phyloP scores from a whole-genome alignment of 1,139 yeast species.

The Candida sp. region DNA sequence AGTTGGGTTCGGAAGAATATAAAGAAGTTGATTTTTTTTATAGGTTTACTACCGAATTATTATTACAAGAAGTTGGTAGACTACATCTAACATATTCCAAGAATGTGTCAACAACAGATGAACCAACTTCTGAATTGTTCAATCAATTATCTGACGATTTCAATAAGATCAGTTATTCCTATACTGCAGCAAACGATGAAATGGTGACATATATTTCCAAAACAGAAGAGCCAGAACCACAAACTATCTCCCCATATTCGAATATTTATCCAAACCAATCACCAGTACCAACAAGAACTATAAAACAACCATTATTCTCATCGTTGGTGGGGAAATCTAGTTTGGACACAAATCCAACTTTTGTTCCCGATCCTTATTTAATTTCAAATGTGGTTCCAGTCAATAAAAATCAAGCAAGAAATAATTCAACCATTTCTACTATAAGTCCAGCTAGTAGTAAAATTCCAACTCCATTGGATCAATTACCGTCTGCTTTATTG shows the following conservation, averaged over 20 bases:
- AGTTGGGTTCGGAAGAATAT: slow-evolving; percentile 58
- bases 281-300: slow-evolving; percentile 21
- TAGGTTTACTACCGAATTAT: slow-evolving; percentile 64
- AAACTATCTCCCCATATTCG: slow-evolving; percentile 12
- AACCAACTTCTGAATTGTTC: slow-evolving; percentile 24
- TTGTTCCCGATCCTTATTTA: slow-evolving; percentile 56
- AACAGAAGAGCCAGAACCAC: slow-evolving; percentile 23
- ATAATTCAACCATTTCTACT: slow-evolving; percentile 44
- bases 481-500: slow-evolving; percentile 65
- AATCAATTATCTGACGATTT: slow-evolving; percentile 50
- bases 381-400: slow-evolving; percentile 59
- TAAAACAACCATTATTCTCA: slow-evolving; percentile 64
- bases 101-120: slow-evolving; percentile 8
- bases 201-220: slow-evolving; percentile 41
- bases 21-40: slow-evolving; percentile 63
- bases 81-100: slow-evolving; percentile 21
- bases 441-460: slow-evolving; percentile 46
- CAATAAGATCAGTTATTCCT: slow-evolving; percentile 57
- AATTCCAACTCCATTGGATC: slow-evolving; percentile 58
- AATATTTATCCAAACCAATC: slow-evolving; percentile 19
- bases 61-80: slow-evolving; percentile 68
- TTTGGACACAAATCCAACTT: slow-evolving; percentile 62
- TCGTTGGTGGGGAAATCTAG: slow-evolving; percentile 62
- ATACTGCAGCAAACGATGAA: slow-evolving; percentile 62
- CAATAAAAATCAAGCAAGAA: slow-evolving; percentile 21